phyloP scores from a whole-genome alignment of 306 rosid genomes.

The Hippophae tibetana region DNA sequence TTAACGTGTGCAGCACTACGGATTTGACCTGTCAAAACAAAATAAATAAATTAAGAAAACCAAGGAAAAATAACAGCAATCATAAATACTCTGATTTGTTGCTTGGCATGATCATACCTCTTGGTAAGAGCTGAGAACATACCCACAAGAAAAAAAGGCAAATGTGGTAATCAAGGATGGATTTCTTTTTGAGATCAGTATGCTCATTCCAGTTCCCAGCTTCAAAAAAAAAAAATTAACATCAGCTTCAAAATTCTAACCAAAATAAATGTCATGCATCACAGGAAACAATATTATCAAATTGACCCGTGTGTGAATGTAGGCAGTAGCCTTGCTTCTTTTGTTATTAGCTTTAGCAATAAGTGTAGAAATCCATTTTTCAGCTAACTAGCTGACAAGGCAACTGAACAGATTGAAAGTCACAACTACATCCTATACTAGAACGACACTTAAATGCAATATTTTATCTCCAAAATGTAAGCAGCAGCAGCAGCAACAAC shows the following conservation, averaged over 20 bases:
- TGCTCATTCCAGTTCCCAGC: conserved; percentile 97
- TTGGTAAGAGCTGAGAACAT: conserved; percentile 74
- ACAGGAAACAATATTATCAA: not conserved
- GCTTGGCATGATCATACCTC: conserved; percentile 54
- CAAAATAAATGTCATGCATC: not conserved
- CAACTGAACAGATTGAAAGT: not conserved
- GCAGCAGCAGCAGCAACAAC: too few species aligned
- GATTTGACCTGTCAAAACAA: conserved; percentile 56
- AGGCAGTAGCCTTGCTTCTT: too few species aligned
- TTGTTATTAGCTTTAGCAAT: too few species aligned
- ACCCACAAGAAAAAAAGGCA: conserved; percentile 90
- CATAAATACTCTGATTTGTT: not conserved
- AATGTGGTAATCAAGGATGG: conserved; percentile 80
- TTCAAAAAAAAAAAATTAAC: conserved; percentile 36
- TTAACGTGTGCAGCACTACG: conserved; percentile 88
- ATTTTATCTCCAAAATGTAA: too few species aligned
- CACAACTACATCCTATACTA: too few species aligned
- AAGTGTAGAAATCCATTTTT: not conserved
- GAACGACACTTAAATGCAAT: too few species aligned
- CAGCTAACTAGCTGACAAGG: not conserved
- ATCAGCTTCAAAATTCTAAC: conserved; percentile 5
- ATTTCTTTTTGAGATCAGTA: conserved; percentile 65
- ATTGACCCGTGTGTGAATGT: too few species aligned
- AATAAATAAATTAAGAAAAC: conserved; percentile 21
- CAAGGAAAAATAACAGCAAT: not conserved